phyloP scores from a whole-genome alignment of 768 basidiomycete genomes.

The Fistulinella prunicolor region DNA sequence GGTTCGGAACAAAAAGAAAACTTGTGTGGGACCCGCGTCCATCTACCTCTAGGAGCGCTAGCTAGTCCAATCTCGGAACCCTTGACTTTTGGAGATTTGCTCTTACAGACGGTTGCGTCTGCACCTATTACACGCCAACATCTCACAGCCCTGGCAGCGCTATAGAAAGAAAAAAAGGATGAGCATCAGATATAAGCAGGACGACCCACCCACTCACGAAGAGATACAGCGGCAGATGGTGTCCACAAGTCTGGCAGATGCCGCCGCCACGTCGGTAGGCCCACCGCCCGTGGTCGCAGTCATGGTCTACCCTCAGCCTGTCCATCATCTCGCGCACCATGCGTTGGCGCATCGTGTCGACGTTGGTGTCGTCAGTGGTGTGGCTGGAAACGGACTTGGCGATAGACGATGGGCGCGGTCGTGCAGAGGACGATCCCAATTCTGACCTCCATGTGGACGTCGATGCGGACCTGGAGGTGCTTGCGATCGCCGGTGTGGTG shows the following conservation, averaged over 20 bases:
- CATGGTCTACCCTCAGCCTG: slow-evolving; percentile 49
- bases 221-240: slow-evolving; percentile 42
- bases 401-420: background rate
- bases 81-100: background rate
- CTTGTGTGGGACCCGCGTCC: too few relatives aligned
- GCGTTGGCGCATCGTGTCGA: slow-evolving; percentile 8
- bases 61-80: too few relatives aligned
- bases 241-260: slow-evolving; percentile 45
- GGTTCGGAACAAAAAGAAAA: too few relatives aligned
- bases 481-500: too few relatives aligned
- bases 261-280: slow-evolving; percentile 41
- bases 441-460: too few relatives aligned
- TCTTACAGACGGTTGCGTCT: slow-evolving; percentile 34
- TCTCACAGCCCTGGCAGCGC: slow-evolving; percentile 34
- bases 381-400: background rate
- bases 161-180: slow-evolving; percentile 5
- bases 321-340: slow-evolving; percentile 34
- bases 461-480: background rate
- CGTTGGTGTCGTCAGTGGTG: background rate
- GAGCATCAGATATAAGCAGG: background rate
- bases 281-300: slow-evolving; percentile 50
- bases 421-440: background rate
- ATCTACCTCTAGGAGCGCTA: too few relatives aligned
- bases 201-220: slow-evolving; percentile 38
- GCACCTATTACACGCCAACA: slow-evolving; percentile 37